Percentiles rank a stretch among this genome's conserved stretches.
These are phyloP conservation scores for Vairimorpha necatrix DNA, from an alignment of 371 early-diverging fungal genomes.

Conservation along the genomic window DNA sequence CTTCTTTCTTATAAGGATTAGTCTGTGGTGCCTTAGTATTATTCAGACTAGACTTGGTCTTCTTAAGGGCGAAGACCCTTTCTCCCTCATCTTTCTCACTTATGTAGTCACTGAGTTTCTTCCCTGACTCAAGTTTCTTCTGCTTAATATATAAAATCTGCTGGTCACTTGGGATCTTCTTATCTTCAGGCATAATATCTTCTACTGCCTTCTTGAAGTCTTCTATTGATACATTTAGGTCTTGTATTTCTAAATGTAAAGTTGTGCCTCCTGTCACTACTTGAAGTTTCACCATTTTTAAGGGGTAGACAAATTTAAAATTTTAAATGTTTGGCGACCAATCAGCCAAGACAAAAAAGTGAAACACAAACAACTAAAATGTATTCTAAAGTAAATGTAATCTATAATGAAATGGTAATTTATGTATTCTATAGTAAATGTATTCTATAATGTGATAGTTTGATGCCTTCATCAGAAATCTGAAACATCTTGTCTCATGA, in stretches of 20 bases:
- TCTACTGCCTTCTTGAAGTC: conserved; percentile 35
- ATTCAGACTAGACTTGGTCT: conserved; percentile 10
- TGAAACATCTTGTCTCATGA: too few species aligned
- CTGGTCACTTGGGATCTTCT: conserved; percentile 7
- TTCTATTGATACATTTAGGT: conserved; percentile 31
- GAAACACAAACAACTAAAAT: background rate
- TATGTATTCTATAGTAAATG: too few species aligned
- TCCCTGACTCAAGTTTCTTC: conserved; percentile 20
- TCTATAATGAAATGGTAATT: too few species aligned
- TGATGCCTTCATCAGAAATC: too few species aligned
- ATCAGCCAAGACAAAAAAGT: too few species aligned
- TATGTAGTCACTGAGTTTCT: conserved; percentile 26
- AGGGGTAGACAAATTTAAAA: too few species aligned
- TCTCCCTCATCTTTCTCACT: conserved; percentile 9
- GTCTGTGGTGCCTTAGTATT: background rate
- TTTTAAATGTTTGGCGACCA: too few species aligned
- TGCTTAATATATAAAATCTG: conserved; percentile 14
- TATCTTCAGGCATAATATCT: background rate
- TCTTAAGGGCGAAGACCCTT: conserved; percentile 16
- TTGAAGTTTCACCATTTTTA: conserved; percentile 3
- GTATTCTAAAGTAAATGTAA: too few species aligned
- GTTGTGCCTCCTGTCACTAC: background rate
- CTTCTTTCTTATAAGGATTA: conserved; percentile 6
- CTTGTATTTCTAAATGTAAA: conserved; percentile 9
- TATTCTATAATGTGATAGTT: too few species aligned